Conservation (phyloP, 1,284 basidiomycete species). For the Erythrobasidium hasegawianum region DNA sequence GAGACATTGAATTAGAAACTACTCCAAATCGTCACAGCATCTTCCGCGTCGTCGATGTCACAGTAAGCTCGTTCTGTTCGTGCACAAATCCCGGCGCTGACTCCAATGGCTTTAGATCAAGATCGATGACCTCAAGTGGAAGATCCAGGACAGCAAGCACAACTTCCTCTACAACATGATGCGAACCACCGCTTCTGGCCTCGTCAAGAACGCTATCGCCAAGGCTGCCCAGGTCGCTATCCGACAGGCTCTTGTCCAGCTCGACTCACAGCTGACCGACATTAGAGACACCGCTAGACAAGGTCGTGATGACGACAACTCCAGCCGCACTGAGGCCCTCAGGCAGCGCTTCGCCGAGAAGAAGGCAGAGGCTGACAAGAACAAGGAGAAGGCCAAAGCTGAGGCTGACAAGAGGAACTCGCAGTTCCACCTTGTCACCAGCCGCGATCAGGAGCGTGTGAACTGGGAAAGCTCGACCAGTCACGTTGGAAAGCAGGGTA, state of each 20-base stretch:
- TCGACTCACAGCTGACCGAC: slow-evolving; percentile 78
- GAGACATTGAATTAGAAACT: slow-evolving; percentile 55
- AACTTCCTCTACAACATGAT: slow-evolving; percentile 59
- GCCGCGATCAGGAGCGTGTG: slow-evolving; percentile 17
- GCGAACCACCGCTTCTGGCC: slow-evolving; percentile 63
- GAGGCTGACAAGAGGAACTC: slow-evolving; percentile 45
- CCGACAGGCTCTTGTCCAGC: slow-evolving; percentile 73
- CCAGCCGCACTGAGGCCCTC: slow-evolving; percentile 49
- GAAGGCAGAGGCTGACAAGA: slow-evolving; percentile 59
- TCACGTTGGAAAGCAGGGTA: slow-evolving; percentile 27
- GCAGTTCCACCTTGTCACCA: slow-evolving; percentile 70
- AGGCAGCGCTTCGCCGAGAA: slow-evolving; percentile 55
- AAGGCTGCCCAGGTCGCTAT: slow-evolving; percentile 76
- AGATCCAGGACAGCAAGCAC: slow-evolving; percentile 86
- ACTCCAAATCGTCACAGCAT: slow-evolving; percentile 54
- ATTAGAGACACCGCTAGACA: slow-evolving; percentile 71
- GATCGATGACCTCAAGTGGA: slow-evolving; percentile 77
- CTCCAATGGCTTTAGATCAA: neutral
- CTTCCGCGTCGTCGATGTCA: slow-evolving; percentile 77
- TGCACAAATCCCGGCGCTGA: neutral
- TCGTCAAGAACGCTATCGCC: slow-evolving; percentile 87
- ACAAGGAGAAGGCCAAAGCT: slow-evolving; percentile 50
- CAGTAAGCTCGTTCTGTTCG: slow-evolving; percentile 49
- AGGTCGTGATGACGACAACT: slow-evolving; percentile 59
- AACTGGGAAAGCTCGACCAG: slow-evolving; percentile 18